These are phyloP conservation scores for Cystobasidium onofrii DNA, from an alignment of 768 basidiomycete genomes.

Conservation along the genomic window DNA sequence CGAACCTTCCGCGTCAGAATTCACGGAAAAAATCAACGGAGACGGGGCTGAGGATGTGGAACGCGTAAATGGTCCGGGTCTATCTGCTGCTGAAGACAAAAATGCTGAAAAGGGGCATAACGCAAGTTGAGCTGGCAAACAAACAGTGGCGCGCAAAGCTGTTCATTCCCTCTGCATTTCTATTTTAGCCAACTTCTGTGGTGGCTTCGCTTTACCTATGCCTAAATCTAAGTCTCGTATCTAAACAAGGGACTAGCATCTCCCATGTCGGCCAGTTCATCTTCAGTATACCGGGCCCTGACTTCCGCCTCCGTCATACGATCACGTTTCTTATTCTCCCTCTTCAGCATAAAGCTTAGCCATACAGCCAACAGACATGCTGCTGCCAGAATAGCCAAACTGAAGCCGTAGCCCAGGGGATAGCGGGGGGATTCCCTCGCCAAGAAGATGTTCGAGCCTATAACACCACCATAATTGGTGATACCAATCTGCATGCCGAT, in stretches of 20 bases:
- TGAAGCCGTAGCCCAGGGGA: constrained; percentile 41
- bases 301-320: constrained; percentile 40
- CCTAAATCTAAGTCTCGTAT: constrained; percentile 40
- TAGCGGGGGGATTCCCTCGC: constrained; percentile 35
- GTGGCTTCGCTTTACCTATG: not conserved
- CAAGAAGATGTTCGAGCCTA: constrained; percentile 40
- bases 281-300: constrained; percentile 36
- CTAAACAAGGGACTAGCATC: constrained; percentile 42
- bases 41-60: too few species aligned
- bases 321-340: constrained; percentile 39
- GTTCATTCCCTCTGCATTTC: too few species aligned
- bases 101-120: too few species aligned
- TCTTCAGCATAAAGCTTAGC: constrained; percentile 36
- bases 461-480: constrained; percentile 39
- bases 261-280: constrained; percentile 41
- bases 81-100: too few species aligned
- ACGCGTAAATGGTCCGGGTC: too few species aligned
- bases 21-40: too few species aligned
- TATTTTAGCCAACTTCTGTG: too few species aligned
- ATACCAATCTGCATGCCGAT: constrained; percentile 34
- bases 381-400: constrained; percentile 36
- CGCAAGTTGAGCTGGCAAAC: too few species aligned
- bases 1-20: too few species aligned
- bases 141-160: too few species aligned
- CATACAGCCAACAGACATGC: constrained; percentile 38